phyloP scores from a whole-genome alignment of 208 protist species.

The Leptomonas pyrrhocoris region DNA sequence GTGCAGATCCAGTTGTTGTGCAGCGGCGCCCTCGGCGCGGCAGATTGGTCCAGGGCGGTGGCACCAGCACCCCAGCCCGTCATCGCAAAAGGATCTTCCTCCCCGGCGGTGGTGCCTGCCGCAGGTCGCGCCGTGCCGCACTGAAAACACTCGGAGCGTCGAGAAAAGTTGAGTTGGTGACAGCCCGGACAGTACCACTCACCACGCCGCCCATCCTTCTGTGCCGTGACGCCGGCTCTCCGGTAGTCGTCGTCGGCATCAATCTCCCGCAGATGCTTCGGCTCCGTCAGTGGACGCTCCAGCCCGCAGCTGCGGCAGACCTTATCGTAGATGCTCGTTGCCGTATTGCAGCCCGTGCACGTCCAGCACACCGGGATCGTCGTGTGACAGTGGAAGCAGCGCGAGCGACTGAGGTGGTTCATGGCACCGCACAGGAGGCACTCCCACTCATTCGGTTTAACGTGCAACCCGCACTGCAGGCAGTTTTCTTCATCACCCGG shows the following conservation, averaged over 20 bases:
- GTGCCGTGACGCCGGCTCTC: slow-evolving; percentile 2
- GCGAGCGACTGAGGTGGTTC: slow-evolving; percentile 74
- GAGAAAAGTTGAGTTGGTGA: slow-evolving; percentile 75
- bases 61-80: slow-evolving; percentile 6
- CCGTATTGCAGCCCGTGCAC: slow-evolving; percentile 52
- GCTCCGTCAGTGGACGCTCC: slow-evolving; percentile 49
- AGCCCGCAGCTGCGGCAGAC: slow-evolving; percentile 59
- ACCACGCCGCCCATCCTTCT: slow-evolving; percentile 12
- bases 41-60: background rate
- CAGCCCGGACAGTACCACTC: slow-evolving; percentile 84
- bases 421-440: slow-evolving; percentile 79
- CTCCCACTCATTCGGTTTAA: slow-evolving; percentile 78
- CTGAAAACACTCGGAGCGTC: slow-evolving; percentile 72
- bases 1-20: slow-evolving; percentile 88
- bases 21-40: slow-evolving; percentile 4
- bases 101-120: background rate
- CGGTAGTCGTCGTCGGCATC: background rate
- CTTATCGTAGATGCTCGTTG: slow-evolving; percentile 84
- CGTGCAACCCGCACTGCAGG: slow-evolving; percentile 57
- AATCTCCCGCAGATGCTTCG: slow-evolving; percentile 46
- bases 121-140: slow-evolving; percentile 42
- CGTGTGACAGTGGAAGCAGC: slow-evolving; percentile 76
- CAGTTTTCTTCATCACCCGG: slow-evolving; percentile 81
- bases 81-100: slow-evolving; percentile 4
- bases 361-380: slow-evolving; percentile 80